phyloP scores from a whole-genome alignment of 768 basidiomycete species.

The Coprinellus micaceus region DNA sequence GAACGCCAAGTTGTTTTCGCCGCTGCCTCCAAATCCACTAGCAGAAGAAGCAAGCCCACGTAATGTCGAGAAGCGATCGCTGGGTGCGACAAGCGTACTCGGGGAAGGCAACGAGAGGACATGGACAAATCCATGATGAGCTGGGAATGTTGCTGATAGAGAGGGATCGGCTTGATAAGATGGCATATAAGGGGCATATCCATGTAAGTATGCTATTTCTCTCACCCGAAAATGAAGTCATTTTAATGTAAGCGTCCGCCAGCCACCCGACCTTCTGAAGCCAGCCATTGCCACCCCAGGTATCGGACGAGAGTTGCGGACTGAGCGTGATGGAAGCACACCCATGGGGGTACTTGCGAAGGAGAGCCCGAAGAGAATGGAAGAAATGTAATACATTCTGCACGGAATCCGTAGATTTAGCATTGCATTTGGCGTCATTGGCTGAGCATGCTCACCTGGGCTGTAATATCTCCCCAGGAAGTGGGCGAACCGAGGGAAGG shows the following conservation, averaged over 20 bases:
- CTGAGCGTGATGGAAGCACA: constrained; percentile 70
- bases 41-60: constrained; percentile 69
- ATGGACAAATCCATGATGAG: constrained; percentile 81
- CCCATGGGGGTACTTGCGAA: constrained; percentile 54
- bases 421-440: not conserved
- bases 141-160: constrained; percentile 68
- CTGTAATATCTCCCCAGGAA: constrained; percentile 60
- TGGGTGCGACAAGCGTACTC: constrained; percentile 70
- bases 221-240: constrained; percentile 77
- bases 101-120: constrained; percentile 75
- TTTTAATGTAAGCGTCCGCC: constrained; percentile 68
- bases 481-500: constrained; percentile 56
- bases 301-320: constrained; percentile 55
- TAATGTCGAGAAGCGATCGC: constrained; percentile 78
- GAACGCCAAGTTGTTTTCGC: constrained; percentile 96
- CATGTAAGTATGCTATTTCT: not conserved
- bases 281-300: constrained; percentile 68
- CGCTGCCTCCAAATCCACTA: constrained; percentile 54
- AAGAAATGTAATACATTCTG: constrained; percentile 75
- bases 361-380: constrained; percentile 55
- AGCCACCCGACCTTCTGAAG: constrained; percentile 75
- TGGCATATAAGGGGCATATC: constrained; percentile 1
- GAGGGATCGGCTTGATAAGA: constrained; percentile 65
- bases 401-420: constrained; percentile 5
- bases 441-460: constrained; percentile 38